Base-by-base conservation (phyloP, 805 yeast genomes). In the Nakazawaea pomicola region DNA sequence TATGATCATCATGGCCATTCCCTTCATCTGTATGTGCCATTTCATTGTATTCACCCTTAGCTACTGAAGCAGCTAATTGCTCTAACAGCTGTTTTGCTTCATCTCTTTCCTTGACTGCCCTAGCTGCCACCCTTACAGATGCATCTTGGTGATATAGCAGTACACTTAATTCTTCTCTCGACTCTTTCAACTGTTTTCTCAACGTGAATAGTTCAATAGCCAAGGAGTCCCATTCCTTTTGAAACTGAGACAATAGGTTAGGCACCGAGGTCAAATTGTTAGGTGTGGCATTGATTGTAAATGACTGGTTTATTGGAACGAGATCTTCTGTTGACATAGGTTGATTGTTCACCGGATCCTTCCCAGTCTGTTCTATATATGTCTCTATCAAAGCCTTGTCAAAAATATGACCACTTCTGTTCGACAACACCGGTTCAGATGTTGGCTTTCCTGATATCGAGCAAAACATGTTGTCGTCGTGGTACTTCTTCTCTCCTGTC, bases 101-200 rank as follows among this genome's bases (percentile, higher is more conserved):
- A 46, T 87, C 95, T 30, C 89, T 65, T 51, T 90, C 96, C 41
- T 70, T 69, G n/a, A 82, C 65, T 1, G 87, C 78, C 25, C 72
- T 70, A 0, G 95, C 80, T 1, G 91, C 95, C 1, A 90, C 96
- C 42, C 90, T 67, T 3, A 84, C 79, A 2, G 96, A 95, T 0
- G 97, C 96, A 57, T 90, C 98, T 48, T 85, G 85, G 53, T 81
- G 83, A 53, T 88, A 90, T 30, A 89, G 62, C 0, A 95, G 81
- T 2, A 83, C 64, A 23, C 93, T 80, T 36, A 90, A 64, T 52
- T 88, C 91, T 49, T 83, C 77, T 44, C 83, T 73, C 1, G 89
- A 70, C 18, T 67, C 65, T 38, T 70, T 74, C 29, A 89, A 66
- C 50, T 83, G 88, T 55, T 85, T 83, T 46, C 93, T 70, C 47